A percentile compares a stretch with the other conserved stretches of the same genome.
Conservation (phyloP, 2,329 filamentous ascomycete genomes). For the Penicillium sp. region DNA sequence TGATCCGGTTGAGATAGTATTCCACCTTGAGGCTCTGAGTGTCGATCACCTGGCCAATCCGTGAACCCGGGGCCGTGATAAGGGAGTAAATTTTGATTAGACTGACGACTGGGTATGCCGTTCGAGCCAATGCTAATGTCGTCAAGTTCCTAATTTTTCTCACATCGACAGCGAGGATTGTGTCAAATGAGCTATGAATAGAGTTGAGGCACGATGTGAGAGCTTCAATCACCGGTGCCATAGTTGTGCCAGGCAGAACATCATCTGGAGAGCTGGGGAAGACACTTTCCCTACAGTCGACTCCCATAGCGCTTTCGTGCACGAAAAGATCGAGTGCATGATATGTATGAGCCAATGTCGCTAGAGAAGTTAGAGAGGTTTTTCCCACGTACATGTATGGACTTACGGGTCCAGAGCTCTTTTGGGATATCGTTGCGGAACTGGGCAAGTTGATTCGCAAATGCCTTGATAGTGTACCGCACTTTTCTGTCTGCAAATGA, state of each 20-base stretch:
- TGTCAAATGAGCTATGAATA: constrained; percentile 66
- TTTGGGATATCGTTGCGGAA: constrained; percentile 58
- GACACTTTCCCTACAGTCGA: constrained; percentile 54
- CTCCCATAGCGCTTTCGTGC: constrained; percentile 72
- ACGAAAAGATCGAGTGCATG: constrained; percentile 69
- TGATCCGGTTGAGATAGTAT: constrained; percentile 68
- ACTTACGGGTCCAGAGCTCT: constrained; percentile 59
- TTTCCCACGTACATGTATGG: neutral
- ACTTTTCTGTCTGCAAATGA: constrained; percentile 63
- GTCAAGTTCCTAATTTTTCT: constrained; percentile 63
- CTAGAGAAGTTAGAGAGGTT: constrained; percentile 37
- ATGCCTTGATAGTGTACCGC: constrained; percentile 63
- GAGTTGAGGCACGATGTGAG: constrained; percentile 66
- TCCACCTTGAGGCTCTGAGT: constrained; percentile 65
- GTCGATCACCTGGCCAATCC: constrained; percentile 69
- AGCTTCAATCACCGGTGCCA: constrained; percentile 64
- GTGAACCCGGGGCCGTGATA: constrained; percentile 62
- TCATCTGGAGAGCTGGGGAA: constrained; percentile 37
- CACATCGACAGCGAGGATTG: constrained; percentile 63
- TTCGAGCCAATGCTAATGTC: constrained; percentile 69
- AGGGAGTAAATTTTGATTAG: constrained; percentile 74
- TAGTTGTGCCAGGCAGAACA: constrained; percentile 37
- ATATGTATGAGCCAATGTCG: constrained; percentile 64
- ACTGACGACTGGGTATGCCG: constrained; percentile 70
- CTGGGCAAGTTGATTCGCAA: constrained; percentile 64